Conservation (phyloP, 805 yeast genomes). For the Yarrowia sp. region DNA sequence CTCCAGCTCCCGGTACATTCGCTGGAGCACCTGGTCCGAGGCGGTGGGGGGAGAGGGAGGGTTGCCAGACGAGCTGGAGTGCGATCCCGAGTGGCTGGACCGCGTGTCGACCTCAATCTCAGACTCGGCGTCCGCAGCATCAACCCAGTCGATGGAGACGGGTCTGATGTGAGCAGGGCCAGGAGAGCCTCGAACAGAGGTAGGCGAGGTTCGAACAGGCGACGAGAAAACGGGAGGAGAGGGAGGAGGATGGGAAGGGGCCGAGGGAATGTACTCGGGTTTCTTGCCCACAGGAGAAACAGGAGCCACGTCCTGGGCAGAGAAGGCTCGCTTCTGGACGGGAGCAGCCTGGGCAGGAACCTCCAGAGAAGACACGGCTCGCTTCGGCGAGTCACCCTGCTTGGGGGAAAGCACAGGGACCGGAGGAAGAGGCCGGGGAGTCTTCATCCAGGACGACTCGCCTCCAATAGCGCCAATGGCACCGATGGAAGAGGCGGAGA, state of each 20-base stretch:
- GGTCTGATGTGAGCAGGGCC: neutral
- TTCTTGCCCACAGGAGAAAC: neutral
- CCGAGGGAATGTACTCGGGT: neutral
- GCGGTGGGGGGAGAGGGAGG: conserved; percentile 10
- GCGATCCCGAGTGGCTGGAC: neutral
- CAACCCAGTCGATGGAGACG: neutral
- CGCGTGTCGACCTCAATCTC: neutral
- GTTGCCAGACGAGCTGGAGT: conserved; percentile 4
- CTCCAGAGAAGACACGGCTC: neutral
- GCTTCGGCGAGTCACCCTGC: neutral
- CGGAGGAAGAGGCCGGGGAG: conserved; percentile 15
- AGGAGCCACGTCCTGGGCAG: neutral
- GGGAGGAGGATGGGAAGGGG: conserved; percentile 23
- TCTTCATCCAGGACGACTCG: conserved; percentile 11
- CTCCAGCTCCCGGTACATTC: conserved; percentile 34
- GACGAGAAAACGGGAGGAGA: neutral
- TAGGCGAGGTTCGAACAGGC: neutral
- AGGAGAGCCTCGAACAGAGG: neutral
- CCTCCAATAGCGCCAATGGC: neutral
- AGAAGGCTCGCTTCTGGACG: neutral
- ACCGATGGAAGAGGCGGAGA: neutral
- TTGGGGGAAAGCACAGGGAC: neutral
- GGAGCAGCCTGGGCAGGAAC: neutral
- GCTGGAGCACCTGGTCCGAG: conserved; percentile 30
- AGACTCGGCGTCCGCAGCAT: neutral